phyloP scores from a whole-genome alignment of 805 yeast species.

The Ogataea saltuana region DNA sequence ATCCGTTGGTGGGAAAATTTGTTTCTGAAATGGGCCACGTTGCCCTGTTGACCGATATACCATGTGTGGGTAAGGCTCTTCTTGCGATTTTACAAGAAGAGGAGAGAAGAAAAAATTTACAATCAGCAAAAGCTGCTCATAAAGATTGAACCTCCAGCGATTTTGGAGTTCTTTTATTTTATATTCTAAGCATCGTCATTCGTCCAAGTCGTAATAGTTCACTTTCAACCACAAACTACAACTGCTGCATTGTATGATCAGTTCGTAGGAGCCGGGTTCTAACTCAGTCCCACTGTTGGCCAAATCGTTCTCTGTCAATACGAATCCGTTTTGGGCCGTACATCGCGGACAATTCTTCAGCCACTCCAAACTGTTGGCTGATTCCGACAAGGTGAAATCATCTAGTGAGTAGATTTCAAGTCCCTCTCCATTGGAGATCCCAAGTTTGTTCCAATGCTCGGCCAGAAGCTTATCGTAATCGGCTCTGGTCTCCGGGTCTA shows the following conservation, averaged over 20 bases:
- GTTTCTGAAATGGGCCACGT: slow-evolving; percentile 75
- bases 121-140: not conserved
- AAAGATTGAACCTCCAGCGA: too few relatives aligned
- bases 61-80: slow-evolving; percentile 71
- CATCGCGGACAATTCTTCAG: slow-evolving; percentile 69
- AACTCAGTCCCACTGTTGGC: slow-evolving; percentile 46
- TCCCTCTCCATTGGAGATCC: slow-evolving; percentile 60
- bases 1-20: slow-evolving; percentile 68
- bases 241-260: slow-evolving; percentile 75
- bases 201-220: slow-evolving; percentile 53
- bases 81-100: slow-evolving; percentile 63
- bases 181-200: slow-evolving; percentile 9
- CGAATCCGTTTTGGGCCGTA: slow-evolving; percentile 50
- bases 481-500: slow-evolving; percentile 40
- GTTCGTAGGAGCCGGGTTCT: slow-evolving; percentile 49
- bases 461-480: slow-evolving; percentile 55
- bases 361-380: slow-evolving; percentile 38
- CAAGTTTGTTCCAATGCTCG: slow-evolving; percentile 37
- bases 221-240: slow-evolving; percentile 89
- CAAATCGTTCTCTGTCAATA: slow-evolving; percentile 60
- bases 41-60: slow-evolving; percentile 71
- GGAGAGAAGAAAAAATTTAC: slow-evolving; percentile 21
- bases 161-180: not conserved
- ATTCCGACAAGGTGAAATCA: slow-evolving; percentile 48
- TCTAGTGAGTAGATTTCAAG: slow-evolving; percentile 67